Evolutionary conservation across 164 flowering plant genomes (phyloP).

Genomic region (Dillenia suffruticosa): DNA sequence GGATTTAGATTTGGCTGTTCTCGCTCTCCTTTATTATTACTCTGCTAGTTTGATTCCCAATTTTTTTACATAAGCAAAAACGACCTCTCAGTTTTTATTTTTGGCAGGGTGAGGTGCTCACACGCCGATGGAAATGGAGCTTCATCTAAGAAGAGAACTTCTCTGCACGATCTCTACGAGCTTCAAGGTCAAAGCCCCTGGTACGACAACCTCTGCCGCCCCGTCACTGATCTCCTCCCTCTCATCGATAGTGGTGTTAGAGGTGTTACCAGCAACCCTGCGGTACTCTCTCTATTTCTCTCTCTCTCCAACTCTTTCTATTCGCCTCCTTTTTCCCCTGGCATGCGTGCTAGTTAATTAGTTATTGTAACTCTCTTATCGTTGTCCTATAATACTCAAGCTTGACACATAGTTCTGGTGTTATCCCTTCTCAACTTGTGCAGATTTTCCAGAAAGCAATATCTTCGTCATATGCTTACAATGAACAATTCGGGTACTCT

Average conservation of each 20-base stretch:
- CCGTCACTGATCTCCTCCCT: constrained; percentile 93
- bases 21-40: too few species aligned
- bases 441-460: constrained; percentile 99
- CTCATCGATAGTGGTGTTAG: constrained; percentile 83
- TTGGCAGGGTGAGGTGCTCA: constrained; percentile 62
- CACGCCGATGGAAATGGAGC: constrained; percentile 63
- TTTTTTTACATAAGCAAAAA: too few species aligned
- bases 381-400: background rate
- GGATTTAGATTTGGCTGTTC: too few species aligned
- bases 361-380: too few species aligned
- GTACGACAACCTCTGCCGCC: constrained; percentile 98
- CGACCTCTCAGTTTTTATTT: too few species aligned
- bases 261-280: constrained; percentile 99
- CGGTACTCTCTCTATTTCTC: constrained; percentile 40
- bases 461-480: constrained; percentile 91
- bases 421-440: constrained; percentile 6
- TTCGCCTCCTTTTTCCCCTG: too few species aligned
- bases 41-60: too few species aligned
- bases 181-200: constrained; percentile 94
- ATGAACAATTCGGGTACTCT: constrained; percentile 82
- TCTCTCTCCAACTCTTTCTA: too few species aligned
- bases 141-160: constrained; percentile 46
- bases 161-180: constrained; percentile 90
- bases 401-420: background rate
- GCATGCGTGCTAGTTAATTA: too few species aligned